These are phyloP conservation scores for Aspergillus sclerotialis DNA, from an alignment of 2,329 filamentous ascomycete genomes.

Conservation along the genomic window DNA sequence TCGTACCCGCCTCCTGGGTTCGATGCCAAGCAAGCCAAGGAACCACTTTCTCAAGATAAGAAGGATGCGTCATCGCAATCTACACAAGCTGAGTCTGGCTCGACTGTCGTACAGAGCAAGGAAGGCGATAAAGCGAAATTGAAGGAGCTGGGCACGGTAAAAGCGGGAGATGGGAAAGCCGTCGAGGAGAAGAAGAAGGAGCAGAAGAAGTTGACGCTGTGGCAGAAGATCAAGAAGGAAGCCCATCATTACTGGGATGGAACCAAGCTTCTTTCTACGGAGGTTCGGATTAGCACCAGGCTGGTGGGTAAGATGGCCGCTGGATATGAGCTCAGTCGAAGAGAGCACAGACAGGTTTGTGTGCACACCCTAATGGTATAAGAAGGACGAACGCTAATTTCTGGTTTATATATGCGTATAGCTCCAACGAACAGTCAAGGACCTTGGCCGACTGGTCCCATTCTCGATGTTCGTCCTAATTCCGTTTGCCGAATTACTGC, in stretches of 20 bases:
- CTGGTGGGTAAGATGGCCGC: conserved; percentile 95
- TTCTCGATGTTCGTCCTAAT: conserved; percentile 97
- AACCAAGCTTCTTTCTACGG: conserved; percentile 85
- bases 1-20: conserved; percentile 79
- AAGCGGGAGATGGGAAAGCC: conserved; percentile 46
- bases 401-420: conserved; percentile 16
- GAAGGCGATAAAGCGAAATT: conserved; percentile 46
- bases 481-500: conserved; percentile 86
- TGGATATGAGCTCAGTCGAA: conserved; percentile 89
- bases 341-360: conserved; percentile 75
- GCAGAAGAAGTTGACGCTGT: conserved; percentile 78
- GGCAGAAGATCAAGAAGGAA: conserved; percentile 94
- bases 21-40: conserved; percentile 83
- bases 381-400: conserved; percentile 1
- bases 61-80: background rate
- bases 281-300: conserved; percentile 86
- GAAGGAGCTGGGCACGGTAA: conserved; percentile 51
- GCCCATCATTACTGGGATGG: conserved; percentile 95
- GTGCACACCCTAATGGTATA: too few relatives aligned
- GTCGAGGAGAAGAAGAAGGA: conserved; percentile 60
- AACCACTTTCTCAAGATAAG: conserved; percentile 60
- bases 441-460: conserved; percentile 83
- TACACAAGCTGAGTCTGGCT: conserved; percentile 20
- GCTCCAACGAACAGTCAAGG: conserved; percentile 85
- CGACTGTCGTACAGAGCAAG: conserved; percentile 40